Evolutionary conservation across 1,284 basidiomycete genomes (phyloP).

Genomic region (Trichosporon asahii): DNA sequence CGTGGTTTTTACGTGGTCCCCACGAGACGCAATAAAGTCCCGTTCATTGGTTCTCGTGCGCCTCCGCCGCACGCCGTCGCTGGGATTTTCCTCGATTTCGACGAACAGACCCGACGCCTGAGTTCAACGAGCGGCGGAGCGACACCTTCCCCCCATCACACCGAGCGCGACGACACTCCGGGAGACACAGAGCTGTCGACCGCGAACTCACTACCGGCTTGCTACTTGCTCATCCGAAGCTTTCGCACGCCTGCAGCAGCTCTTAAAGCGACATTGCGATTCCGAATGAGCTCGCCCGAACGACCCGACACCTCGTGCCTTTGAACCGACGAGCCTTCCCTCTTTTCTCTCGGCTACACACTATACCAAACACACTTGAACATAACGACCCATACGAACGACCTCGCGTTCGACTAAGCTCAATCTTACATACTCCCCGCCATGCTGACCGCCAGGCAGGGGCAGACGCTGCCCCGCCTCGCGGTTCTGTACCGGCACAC

Average conservation of each 20-base stretch:
- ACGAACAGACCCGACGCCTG: background rate
- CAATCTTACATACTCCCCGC: conserved; percentile 13
- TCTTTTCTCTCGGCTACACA: background rate
- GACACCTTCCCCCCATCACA: too few species aligned
- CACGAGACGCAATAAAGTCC: background rate
- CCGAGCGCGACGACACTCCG: too few species aligned
- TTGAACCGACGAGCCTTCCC: background rate
- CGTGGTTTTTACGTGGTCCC: background rate
- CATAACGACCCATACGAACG: background rate
- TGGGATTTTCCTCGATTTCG: background rate
- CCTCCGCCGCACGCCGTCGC: background rate
- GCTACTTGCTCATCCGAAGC: background rate
- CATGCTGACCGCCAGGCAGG: conserved; percentile 35
- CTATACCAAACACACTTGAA: background rate
- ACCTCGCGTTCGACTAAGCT: conserved; percentile 44
- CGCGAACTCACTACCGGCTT: too few species aligned
- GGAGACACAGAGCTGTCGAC: too few species aligned
- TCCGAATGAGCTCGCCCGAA: background rate
- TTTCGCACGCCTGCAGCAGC: background rate
- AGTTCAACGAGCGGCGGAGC: background rate
- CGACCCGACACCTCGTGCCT: background rate
- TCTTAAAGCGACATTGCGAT: background rate
- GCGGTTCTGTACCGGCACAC: conserved; percentile 16
- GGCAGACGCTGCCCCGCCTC: conserved; percentile 13
- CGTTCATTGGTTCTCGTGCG: background rate